Percentiles rank a stretch among this genome's conserved stretches.
These are phyloP conservation scores for Orbilia blumenaviensis DNA, from an alignment of 2,329 filamentous ascomycete genomes.

Conservation along the genomic window DNA sequence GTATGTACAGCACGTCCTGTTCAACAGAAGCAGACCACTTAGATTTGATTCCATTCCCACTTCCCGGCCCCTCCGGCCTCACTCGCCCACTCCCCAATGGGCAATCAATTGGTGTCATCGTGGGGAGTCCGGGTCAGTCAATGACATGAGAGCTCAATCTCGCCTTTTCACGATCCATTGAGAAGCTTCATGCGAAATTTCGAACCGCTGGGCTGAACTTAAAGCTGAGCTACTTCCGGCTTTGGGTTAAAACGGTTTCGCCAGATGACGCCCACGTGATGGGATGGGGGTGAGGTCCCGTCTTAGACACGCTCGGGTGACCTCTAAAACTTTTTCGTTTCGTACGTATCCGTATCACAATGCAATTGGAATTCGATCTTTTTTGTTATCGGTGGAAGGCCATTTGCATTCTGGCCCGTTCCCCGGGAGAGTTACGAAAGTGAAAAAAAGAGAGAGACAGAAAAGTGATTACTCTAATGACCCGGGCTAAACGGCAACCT, in stretches of 20 bases:
- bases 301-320: conserved; percentile 54
- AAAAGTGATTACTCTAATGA: conserved; percentile 40
- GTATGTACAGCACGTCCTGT: background rate
- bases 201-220: conserved; percentile 39
- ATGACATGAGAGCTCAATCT: conserved; percentile 20
- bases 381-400: conserved; percentile 24
- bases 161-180: conserved; percentile 28
- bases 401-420: conserved; percentile 13
- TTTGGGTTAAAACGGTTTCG: conserved; percentile 35
- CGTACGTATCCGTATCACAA: too few relatives aligned
- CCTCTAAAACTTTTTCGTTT: too few relatives aligned
- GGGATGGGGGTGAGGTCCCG: too few relatives aligned
- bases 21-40: background rate
- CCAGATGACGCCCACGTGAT: conserved; percentile 54
- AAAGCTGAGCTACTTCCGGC: conserved; percentile 34
- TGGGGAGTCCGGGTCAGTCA: background rate
- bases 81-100: background rate
- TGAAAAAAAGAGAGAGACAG: background rate
- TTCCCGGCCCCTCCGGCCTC: background rate
- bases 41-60: too few relatives aligned
- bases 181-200: conserved; percentile 45
- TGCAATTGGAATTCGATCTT: background rate
- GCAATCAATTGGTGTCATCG: background rate
- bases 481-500: conserved; percentile 22
- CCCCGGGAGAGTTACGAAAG: background rate